Evolutionary conservation across 805 yeast species (phyloP), one percentile per base, ranked within the genome.

Genomic region (Tetrapisispora phaffii): DNA sequence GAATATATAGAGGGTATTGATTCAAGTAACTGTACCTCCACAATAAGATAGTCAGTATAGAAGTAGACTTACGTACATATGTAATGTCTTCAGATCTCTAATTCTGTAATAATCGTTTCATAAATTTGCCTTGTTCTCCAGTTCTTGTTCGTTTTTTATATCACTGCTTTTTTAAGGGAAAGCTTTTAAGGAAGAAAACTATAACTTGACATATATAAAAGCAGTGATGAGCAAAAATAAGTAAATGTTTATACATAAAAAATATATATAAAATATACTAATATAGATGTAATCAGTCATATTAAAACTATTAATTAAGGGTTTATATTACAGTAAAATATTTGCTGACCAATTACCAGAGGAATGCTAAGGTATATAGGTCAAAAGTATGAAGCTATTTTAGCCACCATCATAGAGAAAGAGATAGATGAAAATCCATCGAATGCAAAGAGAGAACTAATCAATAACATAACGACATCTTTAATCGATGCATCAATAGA

Each of bases 1-100:
- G 87, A 80, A 41, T 63, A 76, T 26, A 62, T 65, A 35, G 88
- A 81, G 58, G 84, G 84, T 0, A 68, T 78, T 2, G 49, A 50
- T 13, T 34, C 44, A 15, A 42, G 34, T 17, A 32, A 33, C 28
- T 32, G 28, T 13, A 15, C 23, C 17, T 17, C 26, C n/a, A 21
- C 34, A 10, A 21, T 40, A 23, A 32, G 43, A 39, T 39, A 21
- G 31, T 31, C 7, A 21, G 4, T 4, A 34, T 9, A 34, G 6
- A 34, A 7, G 20, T 19, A 17, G 6, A 34, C 22, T 7, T 7
- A 34, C 6, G 16, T 17, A 33, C 13, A 16, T 33, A 33, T 32
- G 20, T 9, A n/a, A 9, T n/a, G 8, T n/a, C 10, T 32, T 9
- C 34, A 12, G 3, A 9, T 4, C 12, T n/a, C 34, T 5, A 7